phyloP scores from a whole-genome alignment of 306 rosid genomes.

The Fragaria vesca region DNA sequence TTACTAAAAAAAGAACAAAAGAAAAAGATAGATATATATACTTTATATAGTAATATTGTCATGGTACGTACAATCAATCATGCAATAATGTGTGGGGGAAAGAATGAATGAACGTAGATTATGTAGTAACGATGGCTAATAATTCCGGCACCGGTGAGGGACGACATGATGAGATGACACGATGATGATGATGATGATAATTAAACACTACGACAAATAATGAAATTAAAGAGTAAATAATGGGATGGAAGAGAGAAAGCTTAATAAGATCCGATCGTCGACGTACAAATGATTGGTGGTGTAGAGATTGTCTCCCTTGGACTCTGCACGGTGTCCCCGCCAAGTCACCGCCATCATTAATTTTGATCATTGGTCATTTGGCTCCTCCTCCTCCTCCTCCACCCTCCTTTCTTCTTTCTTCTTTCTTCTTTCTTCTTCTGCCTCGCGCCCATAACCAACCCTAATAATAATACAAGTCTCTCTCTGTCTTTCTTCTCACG shows the following conservation, averaged over 20 bases:
- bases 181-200: not conserved
- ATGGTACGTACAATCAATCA: not conserved
- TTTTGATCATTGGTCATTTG: not conserved
- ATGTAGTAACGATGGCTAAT: not conserved
- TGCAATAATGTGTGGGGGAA: not conserved
- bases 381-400: too few species aligned
- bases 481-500: conserved; percentile 19
- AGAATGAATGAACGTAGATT: not conserved
- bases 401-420: not conserved
- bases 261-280: too few species aligned
- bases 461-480: not conserved
- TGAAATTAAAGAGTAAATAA: not conserved
- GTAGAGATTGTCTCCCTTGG: conserved; percentile 47
- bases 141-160: not conserved
- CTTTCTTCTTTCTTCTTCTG: not conserved
- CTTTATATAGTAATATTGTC: too few species aligned
- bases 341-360: conserved; percentile 5
- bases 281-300: conserved; percentile 65
- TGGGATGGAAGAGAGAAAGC: not conserved
- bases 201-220: not conserved
- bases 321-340: conserved; percentile 34
- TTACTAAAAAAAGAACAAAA: too few species aligned
- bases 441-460: conserved; percentile 40
- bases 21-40: too few species aligned
- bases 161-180: not conserved